phyloP scores from a whole-genome alignment of 2,329 filamentous ascomycete species.

The Plectosphaerella plurivora region DNA sequence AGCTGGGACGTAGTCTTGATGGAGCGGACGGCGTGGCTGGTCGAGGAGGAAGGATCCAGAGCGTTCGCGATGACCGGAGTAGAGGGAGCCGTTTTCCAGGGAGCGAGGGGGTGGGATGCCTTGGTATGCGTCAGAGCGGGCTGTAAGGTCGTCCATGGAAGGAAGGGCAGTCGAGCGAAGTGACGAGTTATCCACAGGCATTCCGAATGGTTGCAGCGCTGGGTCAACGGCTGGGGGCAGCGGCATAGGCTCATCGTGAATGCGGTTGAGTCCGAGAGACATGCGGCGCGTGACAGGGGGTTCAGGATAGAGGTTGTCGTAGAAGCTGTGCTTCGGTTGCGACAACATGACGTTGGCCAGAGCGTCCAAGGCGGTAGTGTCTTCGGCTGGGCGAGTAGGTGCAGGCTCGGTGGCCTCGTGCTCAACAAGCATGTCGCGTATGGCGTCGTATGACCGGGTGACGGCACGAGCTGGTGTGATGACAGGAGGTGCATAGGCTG shows the following conservation, averaged over 20 bases:
- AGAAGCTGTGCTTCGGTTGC: neutral
- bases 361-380: conserved; percentile 4
- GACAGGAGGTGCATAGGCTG: neutral
- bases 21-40: neutral
- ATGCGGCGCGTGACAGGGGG: neutral
- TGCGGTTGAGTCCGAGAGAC: neutral
- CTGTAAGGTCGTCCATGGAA: neutral
- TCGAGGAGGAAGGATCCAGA: neutral
- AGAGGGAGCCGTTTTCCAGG: neutral
- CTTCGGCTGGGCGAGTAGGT: conserved; percentile 2
- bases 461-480: conserved; percentile 1
- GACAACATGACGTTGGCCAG: conserved; percentile 5
- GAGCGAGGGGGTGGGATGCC: neutral
- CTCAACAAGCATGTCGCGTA: conserved; percentile 16
- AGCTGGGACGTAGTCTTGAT: conserved; percentile 5
- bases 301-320: neutral
- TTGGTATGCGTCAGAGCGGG: neutral
- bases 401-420: conserved; percentile 7
- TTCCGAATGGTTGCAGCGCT: neutral
- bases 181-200: neutral
- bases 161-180: neutral
- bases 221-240: neutral
- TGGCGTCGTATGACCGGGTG: conserved; percentile 21
- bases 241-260: neutral
- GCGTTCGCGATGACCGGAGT: neutral